Evolutionary conservation across 1,284 basidiomycete species (phyloP).

Genomic region (Puccinia novopanici): DNA sequence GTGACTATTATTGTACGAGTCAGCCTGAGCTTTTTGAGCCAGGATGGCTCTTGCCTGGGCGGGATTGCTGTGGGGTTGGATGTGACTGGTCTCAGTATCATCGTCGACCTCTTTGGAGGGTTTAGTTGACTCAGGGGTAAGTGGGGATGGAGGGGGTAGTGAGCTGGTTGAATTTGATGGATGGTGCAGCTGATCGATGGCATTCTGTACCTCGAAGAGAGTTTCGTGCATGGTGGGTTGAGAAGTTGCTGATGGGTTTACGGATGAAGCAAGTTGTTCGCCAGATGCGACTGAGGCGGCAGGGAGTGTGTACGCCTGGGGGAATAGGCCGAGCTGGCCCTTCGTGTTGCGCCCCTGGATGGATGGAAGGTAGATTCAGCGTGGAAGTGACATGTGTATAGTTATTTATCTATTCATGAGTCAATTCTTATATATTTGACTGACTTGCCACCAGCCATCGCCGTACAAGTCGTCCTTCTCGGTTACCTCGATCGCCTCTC

Average conservation of each 20-base stretch:
- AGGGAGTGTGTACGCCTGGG: constrained; percentile 80
- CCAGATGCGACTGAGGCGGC: constrained; percentile 58
- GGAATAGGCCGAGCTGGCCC: constrained; percentile 85
- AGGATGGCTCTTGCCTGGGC: constrained; percentile 31
- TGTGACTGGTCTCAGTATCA: neutral
- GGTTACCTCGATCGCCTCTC: constrained; percentile 82
- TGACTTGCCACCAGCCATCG: constrained; percentile 98
- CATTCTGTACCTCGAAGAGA: constrained; percentile 60
- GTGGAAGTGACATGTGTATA: no score
- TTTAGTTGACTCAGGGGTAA: constrained; percentile 29
- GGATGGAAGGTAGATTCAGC: no score
- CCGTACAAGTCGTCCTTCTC: constrained; percentile 91
- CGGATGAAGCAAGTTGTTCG: no score
- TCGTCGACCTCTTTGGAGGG: constrained; percentile 12
- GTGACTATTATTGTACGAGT: constrained; percentile 1
- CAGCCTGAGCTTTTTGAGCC: constrained; percentile 51
- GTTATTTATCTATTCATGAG: no score
- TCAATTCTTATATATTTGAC: constrained; percentile 55
- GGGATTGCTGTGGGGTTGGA: neutral
- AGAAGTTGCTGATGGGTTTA: constrained; percentile 49
- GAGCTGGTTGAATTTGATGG: constrained; percentile 55
- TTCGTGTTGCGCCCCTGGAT: constrained; percentile 76
- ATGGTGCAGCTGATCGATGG: constrained; percentile 63
- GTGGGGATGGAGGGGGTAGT: constrained; percentile 25
- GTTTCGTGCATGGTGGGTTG: constrained; percentile 56